phyloP scores from a whole-genome alignment of 2,329 filamentous ascomycete species.

The Colletotrichum coccodes region DNA sequence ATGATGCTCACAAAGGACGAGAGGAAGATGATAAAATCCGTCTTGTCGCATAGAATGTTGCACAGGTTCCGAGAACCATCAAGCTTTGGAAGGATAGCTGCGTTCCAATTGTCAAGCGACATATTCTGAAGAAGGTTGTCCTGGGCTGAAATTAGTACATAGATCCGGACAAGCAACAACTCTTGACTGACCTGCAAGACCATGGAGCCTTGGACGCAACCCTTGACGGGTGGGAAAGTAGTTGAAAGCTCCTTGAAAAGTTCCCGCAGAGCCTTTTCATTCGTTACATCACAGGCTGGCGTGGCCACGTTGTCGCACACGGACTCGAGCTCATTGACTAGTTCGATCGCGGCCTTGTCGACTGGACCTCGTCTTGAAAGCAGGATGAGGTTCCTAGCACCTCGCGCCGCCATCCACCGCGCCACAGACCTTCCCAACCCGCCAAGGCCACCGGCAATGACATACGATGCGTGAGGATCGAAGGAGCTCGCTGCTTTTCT shows the following conservation, averaged over 20 bases:
- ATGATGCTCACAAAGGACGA: slow-evolving; percentile 41
- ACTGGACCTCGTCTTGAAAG: slow-evolving; percentile 40
- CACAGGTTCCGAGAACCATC: slow-evolving; percentile 43
- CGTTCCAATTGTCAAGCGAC: slow-evolving; percentile 32
- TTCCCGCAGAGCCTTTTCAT: slow-evolving; percentile 9
- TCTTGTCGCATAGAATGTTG: slow-evolving; percentile 39
- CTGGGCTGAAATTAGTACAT: slow-evolving; percentile 3
- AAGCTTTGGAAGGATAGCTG: slow-evolving; percentile 44
- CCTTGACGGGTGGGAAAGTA: slow-evolving; percentile 29
- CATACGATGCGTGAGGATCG: slow-evolving; percentile 23
- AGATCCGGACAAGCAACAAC: too few species aligned
- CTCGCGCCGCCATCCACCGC: slow-evolving; percentile 38
- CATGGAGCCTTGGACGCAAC: slow-evolving; percentile 34
- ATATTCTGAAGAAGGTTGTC: slow-evolving; percentile 32
- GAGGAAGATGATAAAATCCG: slow-evolving; percentile 49
- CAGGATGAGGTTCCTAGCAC: slow-evolving; percentile 42
- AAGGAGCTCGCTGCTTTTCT: slow-evolving; percentile 11
- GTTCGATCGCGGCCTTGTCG: slow-evolving; percentile 25
- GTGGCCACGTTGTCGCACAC: slow-evolving; percentile 23
- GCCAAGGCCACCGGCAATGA: slow-evolving; percentile 36
- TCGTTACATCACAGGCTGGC: slow-evolving; percentile 34
- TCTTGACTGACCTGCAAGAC: slow-evolving; percentile 34
- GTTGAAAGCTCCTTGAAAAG: not conserved
- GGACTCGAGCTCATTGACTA: slow-evolving; percentile 34
- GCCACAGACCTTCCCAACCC: slow-evolving; percentile 38